These are phyloP conservation scores for Nymphaea thermarum DNA, from an alignment of 164 flowering plant species.

Conservation along the genomic window DNA sequence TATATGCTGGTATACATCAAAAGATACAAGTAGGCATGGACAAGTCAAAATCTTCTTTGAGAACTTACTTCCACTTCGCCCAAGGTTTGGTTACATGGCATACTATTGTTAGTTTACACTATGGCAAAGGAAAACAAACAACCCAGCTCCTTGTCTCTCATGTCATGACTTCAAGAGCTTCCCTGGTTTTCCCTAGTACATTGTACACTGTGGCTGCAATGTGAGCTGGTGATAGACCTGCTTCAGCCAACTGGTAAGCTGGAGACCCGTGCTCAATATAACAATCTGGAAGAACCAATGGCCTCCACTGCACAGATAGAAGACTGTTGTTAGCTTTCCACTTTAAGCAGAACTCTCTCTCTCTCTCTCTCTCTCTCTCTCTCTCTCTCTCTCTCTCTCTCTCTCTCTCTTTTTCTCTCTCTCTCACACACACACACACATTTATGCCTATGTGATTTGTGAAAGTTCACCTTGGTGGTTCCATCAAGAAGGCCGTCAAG, in stretches of 20 bases:
- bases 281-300: slow-evolving; percentile 81
- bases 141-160: background rate
- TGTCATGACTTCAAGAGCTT: slow-evolving; percentile 64
- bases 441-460: no score
- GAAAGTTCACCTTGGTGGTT: slow-evolving; percentile 26
- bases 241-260: slow-evolving; percentile 53
- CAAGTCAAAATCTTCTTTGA: no score
- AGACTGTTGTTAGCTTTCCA: background rate
- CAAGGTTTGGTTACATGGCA: background rate
- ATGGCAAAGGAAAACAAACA: background rate
- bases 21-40: background rate
- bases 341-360: no score
- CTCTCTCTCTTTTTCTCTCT: no score
- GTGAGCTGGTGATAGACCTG: slow-evolving; percentile 86
- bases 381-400: no score
- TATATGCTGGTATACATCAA: background rate
- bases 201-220: slow-evolving; percentile 81
- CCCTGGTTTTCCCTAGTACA: slow-evolving; percentile 69
- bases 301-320: slow-evolving; percentile 72
- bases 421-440: no score
- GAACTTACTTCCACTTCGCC: background rate
- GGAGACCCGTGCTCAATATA: slow-evolving; percentile 95
- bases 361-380: no score
- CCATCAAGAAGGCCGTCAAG: slow-evolving; percentile 93
- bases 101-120: background rate